Percentiles rank a stretch among this genome's conserved stretches.
These are phyloP conservation scores for Kodamaea restingae DNA, from an alignment of 805 yeast genomes.

Conservation along the genomic window DNA sequence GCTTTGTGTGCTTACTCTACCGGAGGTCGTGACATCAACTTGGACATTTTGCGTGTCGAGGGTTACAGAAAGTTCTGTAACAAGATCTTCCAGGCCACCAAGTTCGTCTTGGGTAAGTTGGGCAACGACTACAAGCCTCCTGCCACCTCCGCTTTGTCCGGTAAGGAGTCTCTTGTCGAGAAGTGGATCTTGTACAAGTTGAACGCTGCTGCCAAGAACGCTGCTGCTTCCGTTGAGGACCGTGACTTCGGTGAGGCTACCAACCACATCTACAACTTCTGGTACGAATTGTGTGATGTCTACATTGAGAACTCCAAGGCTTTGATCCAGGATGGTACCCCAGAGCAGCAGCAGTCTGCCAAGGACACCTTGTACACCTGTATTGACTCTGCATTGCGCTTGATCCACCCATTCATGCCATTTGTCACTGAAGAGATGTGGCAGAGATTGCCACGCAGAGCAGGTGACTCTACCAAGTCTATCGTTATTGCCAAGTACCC, in stretches of 20 bases:
- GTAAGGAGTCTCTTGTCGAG: constrained; percentile 88
- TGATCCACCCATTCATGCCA: constrained; percentile 99
- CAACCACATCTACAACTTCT: constrained; percentile 82
- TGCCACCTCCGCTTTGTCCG: constrained; percentile 55
- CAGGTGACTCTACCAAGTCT: constrained; percentile 61
- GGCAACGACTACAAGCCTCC: constrained; percentile 89
- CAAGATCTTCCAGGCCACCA: constrained; percentile 98
- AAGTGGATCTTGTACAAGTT: constrained; percentile 93
- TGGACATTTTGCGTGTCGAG: constrained; percentile 93
- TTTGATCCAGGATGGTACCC: constrained; percentile 86
- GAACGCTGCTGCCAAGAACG: constrained; percentile 60
- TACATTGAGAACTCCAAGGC: constrained; percentile 96
- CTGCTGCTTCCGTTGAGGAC: constrained; percentile 64
- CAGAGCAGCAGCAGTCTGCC: constrained; percentile 80
- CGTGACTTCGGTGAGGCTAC: constrained; percentile 91
- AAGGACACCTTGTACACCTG: constrained; percentile 91
- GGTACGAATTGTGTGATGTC: constrained; percentile 96
- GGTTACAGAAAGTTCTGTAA: constrained; percentile 99
- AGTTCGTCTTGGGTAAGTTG: constrained; percentile 88
- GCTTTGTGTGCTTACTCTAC: constrained; percentile 98
- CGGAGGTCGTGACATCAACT: constrained; percentile 97
- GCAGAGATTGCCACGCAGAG: constrained; percentile 94
- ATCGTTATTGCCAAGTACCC: constrained; percentile 84
- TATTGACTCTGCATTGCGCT: constrained; percentile 82
- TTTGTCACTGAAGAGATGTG: constrained; percentile 96